phyloP scores from a whole-genome alignment of 306 rosid genomes.

The Corylus heterophylla region DNA sequence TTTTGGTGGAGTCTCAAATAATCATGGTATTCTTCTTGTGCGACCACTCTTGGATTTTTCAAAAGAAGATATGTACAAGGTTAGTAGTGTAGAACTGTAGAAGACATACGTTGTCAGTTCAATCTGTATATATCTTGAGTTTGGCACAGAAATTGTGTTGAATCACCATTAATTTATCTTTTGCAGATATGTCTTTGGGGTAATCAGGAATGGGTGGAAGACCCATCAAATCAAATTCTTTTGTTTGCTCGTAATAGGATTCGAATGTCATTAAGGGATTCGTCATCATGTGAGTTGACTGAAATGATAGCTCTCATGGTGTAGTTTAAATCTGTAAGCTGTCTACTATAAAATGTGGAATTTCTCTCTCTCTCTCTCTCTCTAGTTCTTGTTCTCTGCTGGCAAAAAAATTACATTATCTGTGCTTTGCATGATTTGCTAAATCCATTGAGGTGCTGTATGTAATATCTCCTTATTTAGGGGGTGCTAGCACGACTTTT shows the following conservation, averaged over 20 bases:
- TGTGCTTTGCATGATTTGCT: slow-evolving; percentile 4
- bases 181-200: slow-evolving; percentile 72
- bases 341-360: background rate
- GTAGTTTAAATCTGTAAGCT: slow-evolving; percentile 18
- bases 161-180: slow-evolving; percentile 15
- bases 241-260: slow-evolving; percentile 86
- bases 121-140: slow-evolving; percentile 1
- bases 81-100: slow-evolving; percentile 24
- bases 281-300: slow-evolving; percentile 61
- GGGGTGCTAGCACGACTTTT: slow-evolving; percentile 5
- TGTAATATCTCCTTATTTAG: background rate
- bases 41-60: slow-evolving; percentile 80
- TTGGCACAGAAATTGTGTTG: slow-evolving; percentile 4
- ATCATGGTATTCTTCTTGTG: slow-evolving; percentile 67
- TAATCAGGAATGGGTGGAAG: slow-evolving; percentile 84
- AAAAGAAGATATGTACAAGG: slow-evolving; percentile 92
- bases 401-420: slow-evolving; percentile 4
- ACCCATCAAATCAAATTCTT: slow-evolving; percentile 78
- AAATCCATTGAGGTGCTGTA: background rate
- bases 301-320: background rate
- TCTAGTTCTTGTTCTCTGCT: background rate
- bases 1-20: slow-evolving; percentile 33
- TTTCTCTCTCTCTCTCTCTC: background rate
- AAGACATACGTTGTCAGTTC: background rate
- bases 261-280: slow-evolving; percentile 54